Conservation (phyloP, 2,329 filamentous ascomycete species). For the Trichoderma guizhouense region DNA sequence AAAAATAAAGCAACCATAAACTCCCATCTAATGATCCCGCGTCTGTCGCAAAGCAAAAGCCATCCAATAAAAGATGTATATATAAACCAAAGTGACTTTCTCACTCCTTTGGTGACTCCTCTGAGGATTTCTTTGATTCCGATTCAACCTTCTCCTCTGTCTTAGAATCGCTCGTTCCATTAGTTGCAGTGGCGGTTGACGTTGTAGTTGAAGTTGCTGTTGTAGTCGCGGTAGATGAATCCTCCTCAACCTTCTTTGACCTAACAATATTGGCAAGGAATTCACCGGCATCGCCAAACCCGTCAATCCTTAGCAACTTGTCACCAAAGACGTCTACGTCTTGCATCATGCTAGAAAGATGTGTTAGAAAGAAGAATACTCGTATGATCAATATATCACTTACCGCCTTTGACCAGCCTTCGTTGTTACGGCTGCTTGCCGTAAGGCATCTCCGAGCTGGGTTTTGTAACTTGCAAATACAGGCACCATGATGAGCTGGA, state of each 20-base stretch:
- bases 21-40: constrained; percentile 15
- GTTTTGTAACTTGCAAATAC: constrained; percentile 81
- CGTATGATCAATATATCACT: constrained; percentile 33
- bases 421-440: constrained; percentile 62
- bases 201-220: not conserved
- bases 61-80: not conserved
- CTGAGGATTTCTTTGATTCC: constrained; percentile 19
- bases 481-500: constrained; percentile 79
- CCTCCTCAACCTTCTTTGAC: constrained; percentile 48
- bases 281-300: constrained; percentile 70
- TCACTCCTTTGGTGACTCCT: constrained; percentile 2
- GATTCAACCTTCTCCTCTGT: constrained; percentile 21
- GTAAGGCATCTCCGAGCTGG: constrained; percentile 70
- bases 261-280: constrained; percentile 64
- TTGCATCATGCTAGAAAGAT: constrained; percentile 60
- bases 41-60: not conserved
- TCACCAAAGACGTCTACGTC: constrained; percentile 72
- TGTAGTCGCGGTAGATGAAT: constrained; percentile 18
- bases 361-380: not conserved
- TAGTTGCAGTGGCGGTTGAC: not conserved
- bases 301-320: constrained; percentile 73
- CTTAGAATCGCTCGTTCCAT: constrained; percentile 18
- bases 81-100: not conserved
- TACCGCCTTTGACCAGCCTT: constrained; percentile 68
- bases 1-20: not conserved